Evolutionary conservation across 2,329 filamentous ascomycete genomes (phyloP).

Genomic region (Alternaria sp.): DNA sequence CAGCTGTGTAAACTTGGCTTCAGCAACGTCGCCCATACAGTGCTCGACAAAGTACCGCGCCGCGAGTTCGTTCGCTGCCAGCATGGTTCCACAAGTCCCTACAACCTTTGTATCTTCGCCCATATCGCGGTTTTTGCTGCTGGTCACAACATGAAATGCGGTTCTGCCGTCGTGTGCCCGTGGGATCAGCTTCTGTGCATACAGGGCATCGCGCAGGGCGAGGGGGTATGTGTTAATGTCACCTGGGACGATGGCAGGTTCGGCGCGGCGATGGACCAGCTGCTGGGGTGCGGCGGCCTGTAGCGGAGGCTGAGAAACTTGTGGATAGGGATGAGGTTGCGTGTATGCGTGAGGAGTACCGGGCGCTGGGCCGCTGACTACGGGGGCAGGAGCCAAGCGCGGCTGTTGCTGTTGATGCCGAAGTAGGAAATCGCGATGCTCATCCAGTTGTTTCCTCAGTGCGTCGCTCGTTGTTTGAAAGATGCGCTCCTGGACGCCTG

Average conservation of each 20-base stretch:
- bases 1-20: constrained; percentile 6
- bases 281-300: constrained; percentile 17
- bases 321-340: neutral
- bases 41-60: constrained; percentile 16
- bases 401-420: constrained; percentile 23
- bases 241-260: constrained; percentile 13
- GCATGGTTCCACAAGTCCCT: constrained; percentile 3
- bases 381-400: constrained; percentile 16
- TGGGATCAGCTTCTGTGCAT: constrained; percentile 11
- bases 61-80: constrained; percentile 13
- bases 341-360: constrained; percentile 2
- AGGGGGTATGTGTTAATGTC: constrained; percentile 23
- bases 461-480: constrained; percentile 33
- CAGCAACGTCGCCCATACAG: constrained; percentile 5
- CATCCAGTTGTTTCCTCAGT: constrained; percentile 29
- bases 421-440: constrained; percentile 30
- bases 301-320: constrained; percentile 19
- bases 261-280: constrained; percentile 3
- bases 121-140: constrained; percentile 1
- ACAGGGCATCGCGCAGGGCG: constrained; percentile 17
- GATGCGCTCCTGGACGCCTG: constrained; percentile 31
- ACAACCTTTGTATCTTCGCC: constrained; percentile 7
- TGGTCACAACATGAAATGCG: constrained; percentile 6
- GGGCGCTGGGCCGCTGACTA: constrained; percentile 12
- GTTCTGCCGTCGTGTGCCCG: constrained; percentile 6